Base-by-base conservation (phyloP, 768 basidiomycete species). In the Auriscalpium vulgare region DNA sequence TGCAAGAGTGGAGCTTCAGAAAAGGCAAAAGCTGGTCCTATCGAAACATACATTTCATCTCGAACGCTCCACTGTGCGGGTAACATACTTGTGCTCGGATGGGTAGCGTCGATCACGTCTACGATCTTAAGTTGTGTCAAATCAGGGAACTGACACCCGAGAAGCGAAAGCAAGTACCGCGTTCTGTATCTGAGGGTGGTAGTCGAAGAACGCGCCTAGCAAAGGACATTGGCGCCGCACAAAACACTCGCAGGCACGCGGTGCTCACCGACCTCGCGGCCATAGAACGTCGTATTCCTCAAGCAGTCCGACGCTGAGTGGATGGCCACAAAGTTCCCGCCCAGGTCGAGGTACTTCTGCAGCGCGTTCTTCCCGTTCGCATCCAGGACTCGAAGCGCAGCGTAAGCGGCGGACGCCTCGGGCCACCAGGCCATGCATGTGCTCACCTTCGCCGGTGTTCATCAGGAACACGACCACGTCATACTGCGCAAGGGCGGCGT, bases 221-320 rank as follows among this genome's bases (percentile, higher is more conserved):
- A 44, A 34, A 17, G 21, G 17, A 44, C 48, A 19, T 14, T 13
- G 43, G 9, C 10, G 45, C 23, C 37, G 16, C 7, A 23, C 17
- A 40, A 10, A 19, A 14, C 21, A 56, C 14, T 44, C 8, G 21
- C 17, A n/a, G 13, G 34, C 21, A 40, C n/a, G 36, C 17, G n/a
- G 23, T 45, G 58, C 66, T 55, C 47, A 74, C 76, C 69, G 11
- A 78, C 62, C 55, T 75, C 74, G 37, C 68, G 62, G n/a, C 67
- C 63, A 54, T 71, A 78, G 63, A 72, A 77, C 0, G 69, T 66
- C 35, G 71, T 71, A 53, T 73, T 71, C 58, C 69, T 67, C 23
- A 77, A 62, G 47, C 73, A 74, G 19, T 75, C 77, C 10, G 73
- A 74, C 8, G 75, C 76, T 9, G 75, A 65, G 55, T 81, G 79